Evolutionary conservation across 176 grass and related monocot genomes (phyloP).

Genomic region (Oryza meridionalis): DNA sequence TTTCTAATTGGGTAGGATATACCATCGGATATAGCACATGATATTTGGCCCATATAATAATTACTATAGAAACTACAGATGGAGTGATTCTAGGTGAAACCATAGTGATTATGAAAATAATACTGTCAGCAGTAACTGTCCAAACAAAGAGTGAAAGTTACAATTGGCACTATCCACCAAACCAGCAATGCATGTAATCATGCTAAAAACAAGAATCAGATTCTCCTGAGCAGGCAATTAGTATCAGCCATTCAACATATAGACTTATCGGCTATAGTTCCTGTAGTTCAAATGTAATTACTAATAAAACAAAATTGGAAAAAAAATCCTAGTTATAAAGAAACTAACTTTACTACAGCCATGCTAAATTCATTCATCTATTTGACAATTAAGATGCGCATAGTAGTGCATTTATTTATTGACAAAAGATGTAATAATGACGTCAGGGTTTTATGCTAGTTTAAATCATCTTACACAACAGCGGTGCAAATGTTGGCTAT

Average conservation of each 20-base stretch:
- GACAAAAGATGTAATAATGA: not conserved
- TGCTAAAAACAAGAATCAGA: constrained; percentile 25
- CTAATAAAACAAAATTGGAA: constrained; percentile 14
- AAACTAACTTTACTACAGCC: not conserved
- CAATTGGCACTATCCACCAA: not conserved
- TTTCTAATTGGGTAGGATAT: constrained; percentile 14
- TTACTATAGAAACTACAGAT: constrained; percentile 12
- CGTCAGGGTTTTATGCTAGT: not conserved
- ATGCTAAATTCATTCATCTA: constrained; percentile 17
- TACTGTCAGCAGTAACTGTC: not conserved
- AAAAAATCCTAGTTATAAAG: constrained; percentile 3
- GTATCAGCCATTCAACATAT: not conserved
- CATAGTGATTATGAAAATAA: constrained; percentile 12
- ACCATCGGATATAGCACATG: constrained; percentile 16
- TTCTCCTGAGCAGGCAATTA: constrained; percentile 13
- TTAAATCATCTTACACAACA: not conserved
- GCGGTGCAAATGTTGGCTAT: not conserved
- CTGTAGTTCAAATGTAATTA: not conserved
- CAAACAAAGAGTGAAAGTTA: constrained; percentile 1
- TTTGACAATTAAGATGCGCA: constrained; percentile 11
- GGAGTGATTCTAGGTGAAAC: not conserved
- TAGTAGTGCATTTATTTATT: not conserved
- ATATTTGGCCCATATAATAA: constrained; percentile 7
- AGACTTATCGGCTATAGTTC: not conserved
- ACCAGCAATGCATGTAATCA: not conserved